Evolutionary conservation across 345 rosid species (phyloP).

Genomic region (Eutrema yunnanense): DNA sequence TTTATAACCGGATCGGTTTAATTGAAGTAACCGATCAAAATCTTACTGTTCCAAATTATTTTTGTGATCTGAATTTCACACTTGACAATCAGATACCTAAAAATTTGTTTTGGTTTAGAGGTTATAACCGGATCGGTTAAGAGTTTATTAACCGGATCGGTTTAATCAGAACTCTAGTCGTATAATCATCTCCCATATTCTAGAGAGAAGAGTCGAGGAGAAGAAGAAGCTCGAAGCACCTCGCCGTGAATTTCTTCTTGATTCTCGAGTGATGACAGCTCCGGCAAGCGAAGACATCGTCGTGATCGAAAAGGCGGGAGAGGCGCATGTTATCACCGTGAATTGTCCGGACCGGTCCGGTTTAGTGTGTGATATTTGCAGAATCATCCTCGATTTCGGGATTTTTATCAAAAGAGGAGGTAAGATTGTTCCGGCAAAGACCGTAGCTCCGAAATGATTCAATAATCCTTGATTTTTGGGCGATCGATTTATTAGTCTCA

Average conservation of each 20-base stretch:
- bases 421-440: neutral
- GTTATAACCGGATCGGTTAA: neutral
- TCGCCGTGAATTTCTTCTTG: neutral
- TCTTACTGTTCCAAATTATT: no score
- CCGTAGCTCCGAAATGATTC: neutral
- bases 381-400: slow-evolving; percentile 70
- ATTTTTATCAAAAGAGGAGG: slow-evolving; percentile 78
- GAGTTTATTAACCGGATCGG: neutral
- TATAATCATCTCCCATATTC: neutral
- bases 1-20: neutral
- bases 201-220: slow-evolving; percentile 5
- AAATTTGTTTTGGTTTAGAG: neutral
- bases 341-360: slow-evolving; percentile 80
- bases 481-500: neutral
- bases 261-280: slow-evolving; percentile 38
- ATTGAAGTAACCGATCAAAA: neutral
- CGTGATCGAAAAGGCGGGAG: slow-evolving; percentile 53
- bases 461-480: neutral
- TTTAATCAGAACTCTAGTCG: neutral
- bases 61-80: no score
- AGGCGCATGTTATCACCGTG: slow-evolving; percentile 64
- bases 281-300: slow-evolving; percentile 51
- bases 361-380: slow-evolving; percentile 71
- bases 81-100: no score
- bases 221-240: neutral